Conservation (phyloP, 106 monocot species). For the Cymbidium sinense region DNA sequence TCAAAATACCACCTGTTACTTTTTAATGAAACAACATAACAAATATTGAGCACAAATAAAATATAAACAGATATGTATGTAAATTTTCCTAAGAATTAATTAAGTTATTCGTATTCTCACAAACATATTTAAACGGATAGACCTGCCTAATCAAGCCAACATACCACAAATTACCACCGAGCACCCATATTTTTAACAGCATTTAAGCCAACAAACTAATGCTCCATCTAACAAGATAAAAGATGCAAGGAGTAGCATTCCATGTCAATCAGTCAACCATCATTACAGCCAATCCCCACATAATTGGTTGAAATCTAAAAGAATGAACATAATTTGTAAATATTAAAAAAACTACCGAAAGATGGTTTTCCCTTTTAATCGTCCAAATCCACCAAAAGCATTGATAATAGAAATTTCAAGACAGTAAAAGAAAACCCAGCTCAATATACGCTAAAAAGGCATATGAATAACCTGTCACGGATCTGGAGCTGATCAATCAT, state of each 20-base stretch:
- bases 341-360: background rate
- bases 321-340: background rate
- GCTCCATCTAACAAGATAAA: background rate
- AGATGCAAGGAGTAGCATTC: background rate
- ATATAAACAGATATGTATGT: no score
- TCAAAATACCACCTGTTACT: no score
- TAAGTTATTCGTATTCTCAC: background rate
- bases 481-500: slow-evolving; percentile 99
- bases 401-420: background rate
- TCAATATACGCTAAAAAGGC: background rate
- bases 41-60: no score
- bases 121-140: background rate
- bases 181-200: background rate
- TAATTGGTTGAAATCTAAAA: background rate
- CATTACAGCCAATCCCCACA: background rate
- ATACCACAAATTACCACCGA: background rate
- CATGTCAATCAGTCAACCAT: background rate
- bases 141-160: background rate
- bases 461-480: slow-evolving; percentile 64
- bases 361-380: background rate
- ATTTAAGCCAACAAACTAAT: background rate
- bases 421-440: background rate
- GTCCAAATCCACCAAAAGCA: background rate
- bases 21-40: no score
- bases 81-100: no score